phyloP scores from a whole-genome alignment of 2,329 filamentous ascomycete species.

The Biscogniauxia sp. region DNA sequence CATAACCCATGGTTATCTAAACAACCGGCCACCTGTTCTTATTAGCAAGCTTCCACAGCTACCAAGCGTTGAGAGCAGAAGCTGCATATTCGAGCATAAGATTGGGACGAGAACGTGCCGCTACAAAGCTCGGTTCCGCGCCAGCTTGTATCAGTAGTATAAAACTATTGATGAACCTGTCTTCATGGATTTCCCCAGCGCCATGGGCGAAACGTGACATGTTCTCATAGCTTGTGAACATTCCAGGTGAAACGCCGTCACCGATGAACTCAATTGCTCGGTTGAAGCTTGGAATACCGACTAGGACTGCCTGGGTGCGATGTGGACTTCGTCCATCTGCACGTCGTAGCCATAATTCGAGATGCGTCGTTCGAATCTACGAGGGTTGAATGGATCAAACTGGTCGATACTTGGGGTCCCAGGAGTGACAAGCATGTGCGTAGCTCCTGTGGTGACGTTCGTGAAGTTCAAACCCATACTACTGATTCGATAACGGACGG shows the following conservation, averaged over 20 bases:
- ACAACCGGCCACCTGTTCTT: not conserved
- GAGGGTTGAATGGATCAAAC: constrained; percentile 41
- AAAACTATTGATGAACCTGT: constrained; percentile 56
- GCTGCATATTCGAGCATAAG: not conserved
- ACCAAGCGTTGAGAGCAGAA: not conserved
- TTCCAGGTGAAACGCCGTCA: constrained; percentile 51
- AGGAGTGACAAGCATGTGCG: constrained; percentile 52
- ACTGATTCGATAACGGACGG: constrained; percentile 57
- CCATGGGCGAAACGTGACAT: constrained; percentile 56
- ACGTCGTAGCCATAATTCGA: constrained; percentile 62
- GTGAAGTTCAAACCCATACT: constrained; percentile 60
- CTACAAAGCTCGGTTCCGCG: constrained; percentile 44
- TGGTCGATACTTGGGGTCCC: constrained; percentile 44
- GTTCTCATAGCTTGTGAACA: constrained; percentile 58
- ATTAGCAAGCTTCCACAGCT: not conserved
- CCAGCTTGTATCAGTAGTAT: constrained; percentile 51
- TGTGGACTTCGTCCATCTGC: constrained; percentile 52
- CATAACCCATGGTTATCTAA: constrained; percentile 42
- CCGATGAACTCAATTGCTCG: constrained; percentile 44
- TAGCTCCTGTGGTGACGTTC: constrained; percentile 55
- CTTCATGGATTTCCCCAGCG: constrained; percentile 54
- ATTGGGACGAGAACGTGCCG: constrained; percentile 29
- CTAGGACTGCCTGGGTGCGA: constrained; percentile 43
- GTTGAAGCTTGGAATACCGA: constrained; percentile 39
- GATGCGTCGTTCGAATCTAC: constrained; percentile 56